phyloP scores from a whole-genome alignment of 2,329 filamentous ascomycete species.

The Ophiocordyceps australis region DNA sequence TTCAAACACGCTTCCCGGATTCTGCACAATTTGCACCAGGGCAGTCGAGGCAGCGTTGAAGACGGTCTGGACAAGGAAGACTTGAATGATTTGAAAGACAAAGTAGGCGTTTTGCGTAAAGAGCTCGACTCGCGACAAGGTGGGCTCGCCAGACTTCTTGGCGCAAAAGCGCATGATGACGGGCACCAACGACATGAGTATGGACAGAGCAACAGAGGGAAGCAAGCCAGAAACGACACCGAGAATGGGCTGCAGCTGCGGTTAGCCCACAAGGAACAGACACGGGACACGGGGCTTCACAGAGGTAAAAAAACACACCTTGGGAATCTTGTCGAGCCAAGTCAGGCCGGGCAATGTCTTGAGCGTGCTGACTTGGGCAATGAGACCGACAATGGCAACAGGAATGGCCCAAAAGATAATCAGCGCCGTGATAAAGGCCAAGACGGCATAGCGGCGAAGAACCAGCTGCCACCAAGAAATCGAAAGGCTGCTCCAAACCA shows the following conservation, averaged over 20 bases:
- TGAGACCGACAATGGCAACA: conserved; percentile 61
- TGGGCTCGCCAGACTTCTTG: conserved; percentile 62
- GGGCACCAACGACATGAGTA: conserved; percentile 74
- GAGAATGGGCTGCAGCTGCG: conserved; percentile 27
- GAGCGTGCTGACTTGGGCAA: conserved; percentile 69
- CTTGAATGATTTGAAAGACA: conserved; percentile 77
- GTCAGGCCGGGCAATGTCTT: conserved; percentile 46
- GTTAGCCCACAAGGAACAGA: neutral
- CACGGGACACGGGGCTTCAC: conserved; percentile 2
- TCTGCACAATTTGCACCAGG: conserved; percentile 38
- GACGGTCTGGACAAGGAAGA: conserved; percentile 76
- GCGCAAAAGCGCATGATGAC: conserved; percentile 46
- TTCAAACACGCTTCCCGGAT: conserved; percentile 42
- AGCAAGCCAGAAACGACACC: conserved; percentile 73
- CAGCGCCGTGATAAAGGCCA: conserved; percentile 48
- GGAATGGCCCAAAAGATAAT: conserved; percentile 75
- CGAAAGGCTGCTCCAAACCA: conserved; percentile 70
- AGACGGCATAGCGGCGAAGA: conserved; percentile 44
- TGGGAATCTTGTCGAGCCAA: conserved; percentile 59
- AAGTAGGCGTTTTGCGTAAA: conserved; percentile 90
- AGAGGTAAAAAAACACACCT: conserved; percentile 4
- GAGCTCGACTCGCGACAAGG: conserved; percentile 62
- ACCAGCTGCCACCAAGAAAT: conserved; percentile 58
- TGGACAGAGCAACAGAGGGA: conserved; percentile 59
- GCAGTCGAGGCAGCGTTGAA: conserved; percentile 61